Base-by-base conservation (phyloP, 441 rosid genomes). In the Erodium chrysanthum region DNA sequence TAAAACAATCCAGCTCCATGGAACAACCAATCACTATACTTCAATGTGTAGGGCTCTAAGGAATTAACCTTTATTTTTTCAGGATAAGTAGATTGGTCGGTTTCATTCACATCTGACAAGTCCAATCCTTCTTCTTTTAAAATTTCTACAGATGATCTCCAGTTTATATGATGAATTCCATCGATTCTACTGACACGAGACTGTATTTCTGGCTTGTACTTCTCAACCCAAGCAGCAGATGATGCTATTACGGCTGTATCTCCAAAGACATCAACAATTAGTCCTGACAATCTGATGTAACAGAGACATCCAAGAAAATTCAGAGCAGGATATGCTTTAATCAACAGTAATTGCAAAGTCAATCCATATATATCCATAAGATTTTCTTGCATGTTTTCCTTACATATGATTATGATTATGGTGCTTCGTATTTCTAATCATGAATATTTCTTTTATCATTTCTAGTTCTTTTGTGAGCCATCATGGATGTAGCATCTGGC, bases 151-250 rank as follows among this genome's bases (percentile, higher is more conserved):
- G 96, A 90, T 0, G 88, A 93, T 79, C 96, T 86, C 96, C 98
- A 92, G 72, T 81, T 85, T 67, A 88, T 72, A 77, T 87, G 88
- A 77, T 76, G 78, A 65, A 90, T 81, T 68, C 78, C 87, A 63
- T 75, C 72, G 67, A 87, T 71, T 73, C 80, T 81, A 71, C 83
- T 72, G 29, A 88, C 75, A 79, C 81, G 82, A 73, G 80, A 75
- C 81, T 87, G 82, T 23, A 92, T 73, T 65, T 90, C 79, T 42
- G 42, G 70, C 79, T 74, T 92, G 79, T 88, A 82, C 78, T 87
- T 88, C 81, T 92, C 96, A 73, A 92, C 86, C 96, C 96, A 90
- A 76, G 96, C 96, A 75, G 96, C 96, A 63, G 96, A 92, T 23
- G 96, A 90, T 70, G 98, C 96, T 44, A 90, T 76, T 18, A 90